phyloP scores from a whole-genome alignment of 2,329 filamentous ascomycete species.

The Coleophoma cylindrospora region DNA sequence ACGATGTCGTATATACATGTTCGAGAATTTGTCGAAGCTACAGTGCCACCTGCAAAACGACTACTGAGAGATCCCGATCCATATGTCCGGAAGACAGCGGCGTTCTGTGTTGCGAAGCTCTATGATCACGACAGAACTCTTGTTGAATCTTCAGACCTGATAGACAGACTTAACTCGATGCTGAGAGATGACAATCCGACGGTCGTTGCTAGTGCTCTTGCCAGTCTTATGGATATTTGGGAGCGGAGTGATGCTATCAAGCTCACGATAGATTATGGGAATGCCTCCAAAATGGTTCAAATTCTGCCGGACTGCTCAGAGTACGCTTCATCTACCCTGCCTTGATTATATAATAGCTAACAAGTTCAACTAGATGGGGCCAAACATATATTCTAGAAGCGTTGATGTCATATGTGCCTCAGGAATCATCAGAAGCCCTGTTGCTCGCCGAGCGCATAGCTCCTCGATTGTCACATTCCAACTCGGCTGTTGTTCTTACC shows the following conservation, averaged over 20 bases:
- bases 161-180: slow-evolving; percentile 84
- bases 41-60: slow-evolving; percentile 75
- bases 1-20: slow-evolving; percentile 99
- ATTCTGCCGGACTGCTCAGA: slow-evolving; percentile 96
- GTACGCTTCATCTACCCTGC: slow-evolving; percentile 44
- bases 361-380: slow-evolving; percentile 66
- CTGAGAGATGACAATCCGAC: slow-evolving; percentile 95
- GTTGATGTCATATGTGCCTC: slow-evolving; percentile 94
- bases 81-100: slow-evolving; percentile 95
- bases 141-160: slow-evolving; percentile 87
- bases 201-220: slow-evolving; percentile 90
- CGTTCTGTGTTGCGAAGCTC: slow-evolving; percentile 93
- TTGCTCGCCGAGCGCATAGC: slow-evolving; percentile 90
- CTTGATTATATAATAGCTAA: neutral
- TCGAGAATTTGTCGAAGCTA: slow-evolving; percentile 89
- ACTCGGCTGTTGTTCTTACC: slow-evolving; percentile 92
- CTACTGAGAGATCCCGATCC: slow-evolving; percentile 84
- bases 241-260: slow-evolving; percentile 96
- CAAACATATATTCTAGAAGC: slow-evolving; percentile 98
- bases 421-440: slow-evolving; percentile 82
- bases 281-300: slow-evolving; percentile 96
- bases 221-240: slow-evolving; percentile 95
- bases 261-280: slow-evolving; percentile 94
- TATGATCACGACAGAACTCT: slow-evolving; percentile 93
- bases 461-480: slow-evolving; percentile 93